A percentile compares a stretch with the other conserved stretches of the same genome.
These are phyloP conservation scores for Harringtonia aguacate DNA, from an alignment of 2,329 filamentous ascomycete species.

Conservation along the genomic window DNA sequence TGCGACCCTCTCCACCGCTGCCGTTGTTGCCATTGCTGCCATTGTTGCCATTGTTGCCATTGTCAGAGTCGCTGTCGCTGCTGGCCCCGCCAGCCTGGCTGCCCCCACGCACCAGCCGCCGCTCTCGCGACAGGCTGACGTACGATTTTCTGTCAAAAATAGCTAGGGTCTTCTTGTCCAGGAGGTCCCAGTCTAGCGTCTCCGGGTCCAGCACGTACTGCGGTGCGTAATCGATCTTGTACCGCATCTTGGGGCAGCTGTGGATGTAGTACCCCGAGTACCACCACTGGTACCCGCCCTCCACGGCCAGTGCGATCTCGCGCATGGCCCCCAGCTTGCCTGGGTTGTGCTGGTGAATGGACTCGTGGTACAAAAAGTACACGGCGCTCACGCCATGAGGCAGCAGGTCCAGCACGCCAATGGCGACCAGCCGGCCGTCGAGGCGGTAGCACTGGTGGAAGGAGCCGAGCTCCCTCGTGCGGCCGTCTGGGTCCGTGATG, in stretches of 20 bases:
- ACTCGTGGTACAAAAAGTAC: constrained; percentile 73
- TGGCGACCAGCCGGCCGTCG: constrained; percentile 63
- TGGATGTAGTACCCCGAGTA: constrained; percentile 79
- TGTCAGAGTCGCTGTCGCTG: constrained; percentile 13
- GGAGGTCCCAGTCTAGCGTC: constrained; percentile 48
- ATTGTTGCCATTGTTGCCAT: not conserved
- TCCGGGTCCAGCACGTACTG: constrained; percentile 65
- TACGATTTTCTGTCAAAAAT: constrained; percentile 46
- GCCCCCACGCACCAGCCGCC: constrained; percentile 12
- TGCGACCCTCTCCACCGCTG: constrained; percentile 2
- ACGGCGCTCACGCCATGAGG: constrained; percentile 71
- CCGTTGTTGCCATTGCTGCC: constrained; percentile 16
- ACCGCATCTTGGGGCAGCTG: constrained; percentile 70
- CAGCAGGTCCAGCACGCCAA: constrained; percentile 67
- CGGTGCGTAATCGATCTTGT: constrained; percentile 71
- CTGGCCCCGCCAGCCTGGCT: too few species aligned
- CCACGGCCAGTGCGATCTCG: constrained; percentile 60
- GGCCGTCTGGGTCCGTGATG: constrained; percentile 33
- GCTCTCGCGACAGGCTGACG: constrained; percentile 31
- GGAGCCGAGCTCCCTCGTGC: constrained; percentile 51
- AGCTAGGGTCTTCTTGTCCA: constrained; percentile 40
- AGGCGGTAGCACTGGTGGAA: constrained; percentile 76
- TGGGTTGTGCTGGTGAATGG: constrained; percentile 57
- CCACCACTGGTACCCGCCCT: constrained; percentile 64
- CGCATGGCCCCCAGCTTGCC: constrained; percentile 67